Percentiles rank a stretch among this genome's conserved stretches.
Evolutionary conservation across 176 grass and related monocot species (phyloP).

Genomic region (Otatea glauca): DNA sequence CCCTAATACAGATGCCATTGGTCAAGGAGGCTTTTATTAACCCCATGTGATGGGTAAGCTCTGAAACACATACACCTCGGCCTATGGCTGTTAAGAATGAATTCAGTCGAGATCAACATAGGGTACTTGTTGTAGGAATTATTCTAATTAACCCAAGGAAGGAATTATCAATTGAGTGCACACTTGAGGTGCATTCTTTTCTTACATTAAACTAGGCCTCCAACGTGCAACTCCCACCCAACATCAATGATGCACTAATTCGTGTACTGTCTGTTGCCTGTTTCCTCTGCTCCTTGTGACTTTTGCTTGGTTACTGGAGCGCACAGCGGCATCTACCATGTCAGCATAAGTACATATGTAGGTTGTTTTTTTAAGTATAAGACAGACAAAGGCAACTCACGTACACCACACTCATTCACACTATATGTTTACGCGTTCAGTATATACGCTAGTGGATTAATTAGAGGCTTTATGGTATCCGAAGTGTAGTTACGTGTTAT

Average conservation of each 20-base stretch:
- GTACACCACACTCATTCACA: too few relatives aligned
- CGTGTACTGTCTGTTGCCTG: slow-evolving; percentile 39
- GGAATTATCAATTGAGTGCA: background rate
- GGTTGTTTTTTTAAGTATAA: background rate
- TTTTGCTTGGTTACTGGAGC: slow-evolving; percentile 14
- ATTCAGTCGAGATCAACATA: background rate
- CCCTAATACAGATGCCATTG: background rate
- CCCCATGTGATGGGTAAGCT: slow-evolving; percentile 36
- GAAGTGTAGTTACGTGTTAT: too few relatives aligned
- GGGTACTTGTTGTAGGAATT: slow-evolving; percentile 30
- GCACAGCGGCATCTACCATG: slow-evolving; percentile 16
- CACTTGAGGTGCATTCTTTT: background rate
- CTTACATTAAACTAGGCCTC: slow-evolving; percentile 6
- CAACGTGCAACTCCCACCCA: slow-evolving; percentile 29
- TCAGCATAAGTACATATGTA: background rate
- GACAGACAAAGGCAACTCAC: too few relatives aligned
- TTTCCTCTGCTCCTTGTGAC: slow-evolving; percentile 4
- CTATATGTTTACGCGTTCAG: too few relatives aligned
- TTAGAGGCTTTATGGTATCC: too few relatives aligned
- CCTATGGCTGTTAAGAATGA: background rate
- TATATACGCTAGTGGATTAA: too few relatives aligned
- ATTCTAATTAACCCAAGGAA: slow-evolving; percentile 17
- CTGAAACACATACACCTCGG: slow-evolving; percentile 14
- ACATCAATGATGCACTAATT: slow-evolving; percentile 50
- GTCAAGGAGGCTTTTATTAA: too few relatives aligned